These are phyloP conservation scores for Garcia nutans DNA, from an alignment of 345 rosid species.

Conservation along the genomic window DNA sequence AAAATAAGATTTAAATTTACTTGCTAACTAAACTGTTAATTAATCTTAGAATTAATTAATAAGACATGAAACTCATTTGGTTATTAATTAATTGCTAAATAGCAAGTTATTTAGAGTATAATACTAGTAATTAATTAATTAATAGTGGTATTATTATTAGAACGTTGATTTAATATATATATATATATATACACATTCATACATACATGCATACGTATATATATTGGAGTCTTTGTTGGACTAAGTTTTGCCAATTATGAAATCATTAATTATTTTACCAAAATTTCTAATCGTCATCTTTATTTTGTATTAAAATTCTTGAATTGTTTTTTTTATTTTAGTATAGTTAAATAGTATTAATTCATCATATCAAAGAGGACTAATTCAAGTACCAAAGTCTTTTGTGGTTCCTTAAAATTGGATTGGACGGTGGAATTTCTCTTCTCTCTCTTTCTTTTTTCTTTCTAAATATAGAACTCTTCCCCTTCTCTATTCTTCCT, in stretches of 20 bases:
- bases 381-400: background rate
- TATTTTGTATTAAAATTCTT: background rate
- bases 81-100: background rate
- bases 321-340: background rate
- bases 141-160: background rate
- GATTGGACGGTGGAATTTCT: background rate
- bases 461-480: no score
- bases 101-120: background rate
- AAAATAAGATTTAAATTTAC: no score
- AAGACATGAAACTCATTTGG: background rate
- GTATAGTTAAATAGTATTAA: background rate
- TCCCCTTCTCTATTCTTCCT: no score
- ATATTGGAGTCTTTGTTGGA: conserved; percentile 22
- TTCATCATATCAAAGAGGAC: background rate
- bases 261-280: conserved; percentile 3
- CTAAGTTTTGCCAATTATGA: conserved; percentile 11
- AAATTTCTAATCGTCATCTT: conserved; percentile 5
- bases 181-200: no score
- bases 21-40: no score
- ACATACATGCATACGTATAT: no score
- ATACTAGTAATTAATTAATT: background rate
- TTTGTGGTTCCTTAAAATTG: background rate
- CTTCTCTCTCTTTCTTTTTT: no score
- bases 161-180: background rate
- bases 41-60: background rate